A percentile compares a stretch with the other conserved stretches of the same genome.
phyloP scores from a whole-genome alignment of 768 basidiomycete genomes.

The Galerina sulciceps region DNA sequence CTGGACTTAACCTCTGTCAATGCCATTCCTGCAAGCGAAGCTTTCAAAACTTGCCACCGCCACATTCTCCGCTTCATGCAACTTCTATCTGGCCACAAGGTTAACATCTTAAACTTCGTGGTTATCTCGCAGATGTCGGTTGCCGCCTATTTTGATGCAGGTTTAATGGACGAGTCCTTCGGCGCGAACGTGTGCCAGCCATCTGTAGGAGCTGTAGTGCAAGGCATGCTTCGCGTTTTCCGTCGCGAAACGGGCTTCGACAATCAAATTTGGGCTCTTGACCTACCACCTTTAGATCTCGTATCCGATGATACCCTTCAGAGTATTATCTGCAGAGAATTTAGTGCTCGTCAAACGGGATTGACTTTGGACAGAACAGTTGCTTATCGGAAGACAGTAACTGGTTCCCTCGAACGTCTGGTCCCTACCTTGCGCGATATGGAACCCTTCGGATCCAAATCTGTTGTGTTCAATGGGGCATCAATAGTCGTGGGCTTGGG shows the following conservation, averaged over 20 bases:
- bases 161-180: not conserved
- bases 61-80: conserved; percentile 13
- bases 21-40: conserved; percentile 1
- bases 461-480: not conserved
- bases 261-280: conserved; percentile 22
- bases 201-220: conserved; percentile 23
- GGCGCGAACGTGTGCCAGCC: not conserved
- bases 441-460: not conserved
- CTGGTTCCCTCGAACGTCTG: conserved; percentile 12
- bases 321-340: conserved; percentile 6
- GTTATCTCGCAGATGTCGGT: conserved; percentile 13
- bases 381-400: conserved; percentile 13
- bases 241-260: conserved; percentile 29
- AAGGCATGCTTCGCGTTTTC: conserved; percentile 33
- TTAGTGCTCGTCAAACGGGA: conserved; percentile 3
- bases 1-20: conserved; percentile 17
- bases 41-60: conserved; percentile 4
- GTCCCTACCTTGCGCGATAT: conserved; percentile 21
- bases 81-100: conserved; percentile 5
- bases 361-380: conserved; percentile 9
- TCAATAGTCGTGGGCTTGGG: conserved; percentile 30
- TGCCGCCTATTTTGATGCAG: not conserved
- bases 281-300: conserved; percentile 17
- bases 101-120: conserved; percentile 10
- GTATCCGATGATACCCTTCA: conserved; percentile 2